Evolutionary conservation across 176 grass and related monocot species (phyloP), one percentile per base, ranked within the genome.

Genomic region (Cymbopogon citratus): DNA sequence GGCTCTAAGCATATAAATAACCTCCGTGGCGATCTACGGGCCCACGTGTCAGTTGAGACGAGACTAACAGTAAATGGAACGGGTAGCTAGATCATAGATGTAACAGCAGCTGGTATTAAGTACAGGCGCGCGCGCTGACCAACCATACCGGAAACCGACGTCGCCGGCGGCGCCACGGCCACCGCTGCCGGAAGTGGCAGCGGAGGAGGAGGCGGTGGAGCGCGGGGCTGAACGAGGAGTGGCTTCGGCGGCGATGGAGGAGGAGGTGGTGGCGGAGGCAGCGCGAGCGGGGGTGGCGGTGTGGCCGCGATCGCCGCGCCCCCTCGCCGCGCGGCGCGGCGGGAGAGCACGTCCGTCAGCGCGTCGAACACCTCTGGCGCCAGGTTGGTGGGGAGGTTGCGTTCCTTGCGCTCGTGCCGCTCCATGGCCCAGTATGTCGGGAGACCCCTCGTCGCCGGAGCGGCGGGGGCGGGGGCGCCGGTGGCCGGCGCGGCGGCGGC

Each of bases 401-500:
- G 78, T 46, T 99, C 96, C 77, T 99, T 99, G 71, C 96, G 87
- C 69, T 95, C 93, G 82, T 83, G 77, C 14, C 96, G 85, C 82
- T 99, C 96, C 96, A 99, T 93, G 73, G 80, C 66, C 96, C 96
- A 99, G 89, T 99, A 99, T n/a, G n/a, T n/a, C n/a, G n/a, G 24
- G 93, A 90, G 74, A 56, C 26, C 26, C 48, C 16, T 19, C 1
- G 48, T 16, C 1, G 7, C 59, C 15, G 41, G 1, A 7, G 39
- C 7, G 33, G 10, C 27, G 31, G 28, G 1, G 34, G 54, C 44
- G 8, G 51, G 19, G 24, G 11, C 1, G 41, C 10, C 43, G 12
- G 19, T 23, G 25, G 12, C 40, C 10, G 40, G 40, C 0, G 40
- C 33, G 9, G 24, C 1, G 13, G 81, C 8, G 21, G 73, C 13